phyloP scores from a whole-genome alignment of 2,329 filamentous ascomycete species.

The Fusarium concolor region DNA sequence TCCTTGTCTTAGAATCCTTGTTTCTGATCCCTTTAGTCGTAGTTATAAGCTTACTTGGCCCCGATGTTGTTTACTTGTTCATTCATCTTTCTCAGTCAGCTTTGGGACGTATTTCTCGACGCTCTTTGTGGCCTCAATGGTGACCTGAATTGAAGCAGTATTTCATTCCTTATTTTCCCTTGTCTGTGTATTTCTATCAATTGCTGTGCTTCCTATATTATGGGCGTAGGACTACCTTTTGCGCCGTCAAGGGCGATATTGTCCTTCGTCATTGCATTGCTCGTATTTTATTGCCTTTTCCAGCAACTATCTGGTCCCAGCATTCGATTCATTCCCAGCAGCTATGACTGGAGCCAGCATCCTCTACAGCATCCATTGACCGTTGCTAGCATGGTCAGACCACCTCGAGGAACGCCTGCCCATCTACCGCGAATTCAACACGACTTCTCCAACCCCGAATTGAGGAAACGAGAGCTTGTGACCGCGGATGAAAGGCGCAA shows the following conservation, averaged over 20 bases:
- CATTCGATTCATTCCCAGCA: slow-evolving; percentile 38
- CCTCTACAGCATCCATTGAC: slow-evolving; percentile 21
- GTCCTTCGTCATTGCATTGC: slow-evolving; percentile 24
- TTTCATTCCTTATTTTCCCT: slow-evolving; percentile 10
- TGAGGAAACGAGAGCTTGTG: slow-evolving; percentile 20
- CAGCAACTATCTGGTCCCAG: slow-evolving; percentile 15
- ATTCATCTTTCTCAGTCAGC: not conserved
- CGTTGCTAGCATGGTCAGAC: slow-evolving; percentile 17
- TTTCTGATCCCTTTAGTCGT: slow-evolving; percentile 1
- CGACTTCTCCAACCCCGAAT: slow-evolving; percentile 33
- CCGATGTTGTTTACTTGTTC: not conserved
- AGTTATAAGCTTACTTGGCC: slow-evolving; percentile 21
- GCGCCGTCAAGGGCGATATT: slow-evolving; percentile 33
- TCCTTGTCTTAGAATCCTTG: slow-evolving; percentile 29
- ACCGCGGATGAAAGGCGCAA: slow-evolving; percentile 33
- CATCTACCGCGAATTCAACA: slow-evolving; percentile 39
- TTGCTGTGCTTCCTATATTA: not conserved
- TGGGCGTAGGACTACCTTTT: slow-evolving; percentile 42
- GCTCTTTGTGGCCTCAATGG: slow-evolving; percentile 17
- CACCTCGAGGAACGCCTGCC: slow-evolving; percentile 22
- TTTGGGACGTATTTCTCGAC: slow-evolving; percentile 2
- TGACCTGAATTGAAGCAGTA: slow-evolving; percentile 19
- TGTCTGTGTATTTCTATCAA: not conserved
- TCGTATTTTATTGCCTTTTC: slow-evolving; percentile 35
- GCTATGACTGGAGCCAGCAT: slow-evolving; percentile 41